phyloP scores from a whole-genome alignment of 2,329 filamentous ascomycete species.

The Colletotrichum echinochloae region DNA sequence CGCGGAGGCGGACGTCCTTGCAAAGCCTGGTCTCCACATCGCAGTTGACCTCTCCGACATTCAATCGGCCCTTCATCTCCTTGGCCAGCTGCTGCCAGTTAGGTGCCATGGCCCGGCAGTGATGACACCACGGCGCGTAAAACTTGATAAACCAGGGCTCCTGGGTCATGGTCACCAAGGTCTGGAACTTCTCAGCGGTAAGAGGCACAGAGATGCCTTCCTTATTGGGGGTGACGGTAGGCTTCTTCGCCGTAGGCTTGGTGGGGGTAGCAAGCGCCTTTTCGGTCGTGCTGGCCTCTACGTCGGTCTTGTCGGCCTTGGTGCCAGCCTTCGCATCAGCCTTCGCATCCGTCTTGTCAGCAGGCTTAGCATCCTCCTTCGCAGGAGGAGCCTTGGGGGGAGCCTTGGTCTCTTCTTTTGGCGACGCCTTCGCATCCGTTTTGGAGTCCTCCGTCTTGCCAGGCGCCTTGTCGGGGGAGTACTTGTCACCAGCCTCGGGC shows the following conservation, averaged over 20 bases:
- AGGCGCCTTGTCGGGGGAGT: slow-evolving; percentile 50
- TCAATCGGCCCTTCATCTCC: slow-evolving; percentile 89
- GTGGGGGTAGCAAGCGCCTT: slow-evolving; percentile 46
- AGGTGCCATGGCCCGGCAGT: slow-evolving; percentile 93
- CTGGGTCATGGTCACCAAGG: slow-evolving; percentile 83
- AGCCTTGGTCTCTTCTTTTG: slow-evolving; percentile 42
- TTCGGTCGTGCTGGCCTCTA: slow-evolving; percentile 41
- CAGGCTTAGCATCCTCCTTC: slow-evolving; percentile 29
- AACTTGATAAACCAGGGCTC: slow-evolving; percentile 99
- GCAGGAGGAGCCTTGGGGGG: slow-evolving; percentile 34
- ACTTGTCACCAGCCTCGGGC: slow-evolving; percentile 76
- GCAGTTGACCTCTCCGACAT: slow-evolving; percentile 96
- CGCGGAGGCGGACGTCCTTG: slow-evolving; percentile 84
- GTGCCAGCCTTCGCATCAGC: slow-evolving; percentile 41
- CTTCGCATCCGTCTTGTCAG: slow-evolving; percentile 50
- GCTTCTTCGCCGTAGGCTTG: slow-evolving; percentile 59
- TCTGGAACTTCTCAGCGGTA: slow-evolving; percentile 87
- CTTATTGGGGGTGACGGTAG: slow-evolving; percentile 74
- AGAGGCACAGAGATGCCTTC: slow-evolving; percentile 81
- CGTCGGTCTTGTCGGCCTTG: too few species aligned
- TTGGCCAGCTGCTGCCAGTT: slow-evolving; percentile 91
- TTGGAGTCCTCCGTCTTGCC: slow-evolving; percentile 45
- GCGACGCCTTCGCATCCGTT: slow-evolving; percentile 44
- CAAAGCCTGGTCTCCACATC: slow-evolving; percentile 88
- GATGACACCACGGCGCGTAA: slow-evolving; percentile 96